These are phyloP conservation scores for Crithidia brevicula DNA, from an alignment of 208 protist genomes.

Conservation along the genomic window DNA sequence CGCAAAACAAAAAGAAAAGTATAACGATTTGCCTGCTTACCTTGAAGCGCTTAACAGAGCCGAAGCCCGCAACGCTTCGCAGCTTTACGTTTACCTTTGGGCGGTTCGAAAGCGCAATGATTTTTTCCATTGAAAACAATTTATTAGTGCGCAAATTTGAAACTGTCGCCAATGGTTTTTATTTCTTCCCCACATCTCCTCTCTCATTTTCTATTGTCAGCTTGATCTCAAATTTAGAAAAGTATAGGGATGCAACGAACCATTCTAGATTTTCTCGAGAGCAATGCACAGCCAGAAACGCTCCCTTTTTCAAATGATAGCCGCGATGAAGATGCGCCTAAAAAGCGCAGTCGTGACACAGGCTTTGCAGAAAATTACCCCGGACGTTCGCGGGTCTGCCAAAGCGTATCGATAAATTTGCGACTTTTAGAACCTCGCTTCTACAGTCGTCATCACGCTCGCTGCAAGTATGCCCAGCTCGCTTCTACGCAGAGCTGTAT, in stretches of 20 bases:
- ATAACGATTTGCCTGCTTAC: too few relatives aligned
- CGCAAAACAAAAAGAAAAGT: too few relatives aligned
- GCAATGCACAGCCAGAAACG: not conserved
- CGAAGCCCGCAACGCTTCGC: too few relatives aligned
- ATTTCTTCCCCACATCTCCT: not conserved
- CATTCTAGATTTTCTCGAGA: not conserved
- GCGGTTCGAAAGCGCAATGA: too few relatives aligned
- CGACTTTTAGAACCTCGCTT: not conserved
- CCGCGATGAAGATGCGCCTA: not conserved
- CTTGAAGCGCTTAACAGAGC: too few relatives aligned
- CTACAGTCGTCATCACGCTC: not conserved
- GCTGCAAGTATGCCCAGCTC: not conserved
- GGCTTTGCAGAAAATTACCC: not conserved
- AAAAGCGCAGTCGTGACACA: not conserved
- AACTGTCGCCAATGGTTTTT: too few relatives aligned
- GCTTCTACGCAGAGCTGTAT: not conserved
- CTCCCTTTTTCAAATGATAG: not conserved
- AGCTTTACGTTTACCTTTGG: too few relatives aligned
- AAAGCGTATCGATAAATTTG: not conserved
- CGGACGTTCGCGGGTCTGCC: not conserved
- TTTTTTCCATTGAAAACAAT: too few relatives aligned
- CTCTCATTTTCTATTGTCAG: not conserved
- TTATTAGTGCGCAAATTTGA: too few relatives aligned
- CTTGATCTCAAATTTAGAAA: not conserved
- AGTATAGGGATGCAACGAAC: slow-evolving; percentile 2